Base-by-base conservation (phyloP, 2,329 filamentous ascomycete genomes). In the Byssochlamys sp. region DNA sequence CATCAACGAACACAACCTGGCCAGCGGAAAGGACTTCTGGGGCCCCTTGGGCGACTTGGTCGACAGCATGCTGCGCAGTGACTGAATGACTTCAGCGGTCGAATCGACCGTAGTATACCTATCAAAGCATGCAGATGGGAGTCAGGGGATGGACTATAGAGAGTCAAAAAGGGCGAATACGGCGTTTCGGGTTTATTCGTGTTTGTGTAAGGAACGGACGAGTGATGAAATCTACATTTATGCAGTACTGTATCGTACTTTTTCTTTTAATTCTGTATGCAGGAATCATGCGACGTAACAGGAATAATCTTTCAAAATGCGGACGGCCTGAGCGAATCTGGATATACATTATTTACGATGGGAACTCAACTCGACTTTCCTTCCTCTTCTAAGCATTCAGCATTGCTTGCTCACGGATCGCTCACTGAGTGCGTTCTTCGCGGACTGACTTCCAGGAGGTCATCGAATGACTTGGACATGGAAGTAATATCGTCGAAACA, bases 21-120 rank as follows among this genome's bases (percentile, higher is more conserved):
- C 91, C 28, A 95, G 86, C 69, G 94, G 92, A 54, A 91, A 95
- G 75, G 94, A 99, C 74, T 99, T 92, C 78, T 99, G 92, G 88
- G 94, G 94, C 1, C 94, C 94, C 11, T 74, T 99, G 58, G 92
- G 92, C 10, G 94, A 99, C 74, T 78, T 99, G 64, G 94, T 99
- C 54, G 94, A 99, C 72, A 97, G 90, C 73, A 99, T 99, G 91
- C 76, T 97, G 77, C 87, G 87, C 76, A 96, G 91, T 69, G 94
- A 97, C 72, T 95, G 67, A 80, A 33, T 45, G 19, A 45, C 12
- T 12, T 45, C 19, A 45, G 12, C 35, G n/a, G 39, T 45, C n/a
- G 39, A 45, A 45, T 19, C 19, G 39, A 14, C n/a, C 39, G 6
- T 45, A 45, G 39, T 14, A 45, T 45, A 45, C 39, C 6, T n/a